Evolutionary conservation across 331 rosid genomes (phyloP).

Genomic region (Quercus phellos): DNA sequence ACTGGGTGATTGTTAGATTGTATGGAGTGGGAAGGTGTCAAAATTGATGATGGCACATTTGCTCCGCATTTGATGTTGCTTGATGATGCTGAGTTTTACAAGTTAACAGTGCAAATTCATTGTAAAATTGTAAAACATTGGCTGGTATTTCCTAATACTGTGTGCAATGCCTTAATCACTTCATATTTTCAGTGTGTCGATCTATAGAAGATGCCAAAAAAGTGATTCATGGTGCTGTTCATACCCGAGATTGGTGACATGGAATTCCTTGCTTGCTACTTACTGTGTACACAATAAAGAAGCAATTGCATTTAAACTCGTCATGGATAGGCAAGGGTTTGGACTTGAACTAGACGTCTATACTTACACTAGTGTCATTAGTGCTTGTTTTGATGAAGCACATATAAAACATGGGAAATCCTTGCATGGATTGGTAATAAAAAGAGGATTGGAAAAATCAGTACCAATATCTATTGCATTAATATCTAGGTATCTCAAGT

Average conservation of each 20-base stretch:
- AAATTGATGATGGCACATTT: conserved; percentile 60
- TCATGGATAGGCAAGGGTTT: conserved; percentile 49
- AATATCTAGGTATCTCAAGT: conserved; percentile 57
- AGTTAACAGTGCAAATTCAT: conserved; percentile 40
- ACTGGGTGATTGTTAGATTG: too few relatives aligned
- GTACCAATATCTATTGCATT: conserved; percentile 67
- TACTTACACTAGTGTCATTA: conserved; percentile 60
- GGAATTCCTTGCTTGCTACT: conserved; percentile 66
- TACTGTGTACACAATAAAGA: conserved; percentile 18
- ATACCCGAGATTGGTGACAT: conserved; percentile 57
- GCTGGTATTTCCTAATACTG: conserved; percentile 24
- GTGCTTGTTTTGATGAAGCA: conserved; percentile 43
- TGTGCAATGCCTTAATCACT: conserved; percentile 60
- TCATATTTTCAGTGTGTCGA: conserved; percentile 62
- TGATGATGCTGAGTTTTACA: too few relatives aligned
- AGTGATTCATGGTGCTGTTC: conserved; percentile 41
- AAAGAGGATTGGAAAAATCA: conserved; percentile 53
- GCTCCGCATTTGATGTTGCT: conserved; percentile 57
- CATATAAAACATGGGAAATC: conserved; percentile 40
- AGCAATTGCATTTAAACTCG: conserved; percentile 49
- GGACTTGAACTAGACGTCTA: conserved; percentile 63
- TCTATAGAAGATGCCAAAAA: conserved; percentile 34
- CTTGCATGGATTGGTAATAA: conserved; percentile 68
- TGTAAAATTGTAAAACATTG: conserved; percentile 65
- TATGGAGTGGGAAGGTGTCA: conserved; percentile 37